These are phyloP conservation scores for Solanum chacoense DNA, from an alignment of 305 asterid genomes.

Conservation along the genomic window DNA sequence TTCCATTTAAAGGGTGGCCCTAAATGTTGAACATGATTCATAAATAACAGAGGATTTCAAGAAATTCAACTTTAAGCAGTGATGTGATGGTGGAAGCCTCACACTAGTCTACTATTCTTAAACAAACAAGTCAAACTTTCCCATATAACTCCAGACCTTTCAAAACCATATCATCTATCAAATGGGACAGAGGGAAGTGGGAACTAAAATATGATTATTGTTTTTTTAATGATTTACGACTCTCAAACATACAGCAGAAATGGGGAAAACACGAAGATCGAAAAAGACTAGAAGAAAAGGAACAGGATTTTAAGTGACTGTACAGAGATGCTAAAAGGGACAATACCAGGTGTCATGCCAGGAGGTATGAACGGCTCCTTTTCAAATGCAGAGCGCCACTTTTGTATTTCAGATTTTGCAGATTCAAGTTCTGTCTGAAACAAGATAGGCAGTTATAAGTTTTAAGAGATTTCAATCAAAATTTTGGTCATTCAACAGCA, in stretches of 20 bases:
- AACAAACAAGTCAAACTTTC: not conserved
- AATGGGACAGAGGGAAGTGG: not conserved
- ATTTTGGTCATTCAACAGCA: no score
- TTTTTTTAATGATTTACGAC: not conserved
- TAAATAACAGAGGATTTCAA: not conserved
- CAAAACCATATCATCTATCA: not conserved
- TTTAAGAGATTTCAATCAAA: no score
- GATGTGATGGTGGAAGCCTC: not conserved
- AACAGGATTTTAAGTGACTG: not conserved
- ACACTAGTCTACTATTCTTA: not conserved
- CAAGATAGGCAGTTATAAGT: not conserved
- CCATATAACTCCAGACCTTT: not conserved
- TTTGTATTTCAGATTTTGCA: constrained; percentile 74
- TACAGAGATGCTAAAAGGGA: not conserved
- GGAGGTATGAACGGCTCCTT: constrained; percentile 58
- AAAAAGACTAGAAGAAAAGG: not conserved
- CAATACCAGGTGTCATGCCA: constrained; percentile 65
- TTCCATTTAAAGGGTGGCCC: not conserved
- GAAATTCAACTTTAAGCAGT: not conserved
- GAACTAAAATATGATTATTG: not conserved
- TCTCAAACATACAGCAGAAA: not conserved
- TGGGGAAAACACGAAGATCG: not conserved
- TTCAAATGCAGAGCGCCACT: constrained; percentile 82
- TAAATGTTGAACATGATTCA: not conserved
- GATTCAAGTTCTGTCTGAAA: constrained; percentile 69